These are phyloP conservation scores for Solanum neorickii DNA, from an alignment of 257 asterid genomes.

Conservation along the genomic window DNA sequence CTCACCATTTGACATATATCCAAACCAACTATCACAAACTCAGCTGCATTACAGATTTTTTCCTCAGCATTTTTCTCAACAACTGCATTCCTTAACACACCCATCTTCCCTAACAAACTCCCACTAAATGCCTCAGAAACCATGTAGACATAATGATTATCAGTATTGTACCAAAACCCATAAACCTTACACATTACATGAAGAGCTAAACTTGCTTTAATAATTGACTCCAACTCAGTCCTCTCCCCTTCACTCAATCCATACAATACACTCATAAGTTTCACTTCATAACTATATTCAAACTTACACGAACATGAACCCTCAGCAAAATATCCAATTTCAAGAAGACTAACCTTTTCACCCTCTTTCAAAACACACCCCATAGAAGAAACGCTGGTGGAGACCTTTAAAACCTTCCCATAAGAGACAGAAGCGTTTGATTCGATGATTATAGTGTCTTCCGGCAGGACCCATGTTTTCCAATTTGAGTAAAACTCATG, in stretches of 20 bases:
- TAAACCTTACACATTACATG: conserved; percentile 40
- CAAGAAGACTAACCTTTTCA: conserved; percentile 40
- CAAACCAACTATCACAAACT: conserved; percentile 39
- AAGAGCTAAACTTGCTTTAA: conserved; percentile 26
- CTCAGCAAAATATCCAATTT: conserved; percentile 29
- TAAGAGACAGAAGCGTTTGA: not conserved
- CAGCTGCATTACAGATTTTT: conserved; percentile 13
- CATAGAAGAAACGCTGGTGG: not conserved
- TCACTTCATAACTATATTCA: conserved; percentile 45
- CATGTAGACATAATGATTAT: conserved; percentile 39
- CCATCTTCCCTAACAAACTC: conserved; percentile 9
- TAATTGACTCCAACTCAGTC: conserved; percentile 20
- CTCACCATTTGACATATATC: conserved; percentile 54
- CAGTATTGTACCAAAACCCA: conserved; percentile 69
- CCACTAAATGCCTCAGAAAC: conserved; percentile 38
- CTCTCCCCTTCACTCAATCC: conserved; percentile 37
- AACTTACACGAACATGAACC: not conserved
- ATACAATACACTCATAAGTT: conserved; percentile 35
- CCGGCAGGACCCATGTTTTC: conserved; percentile 63
- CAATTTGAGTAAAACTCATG: conserved; percentile 47
- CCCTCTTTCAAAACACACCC: conserved; percentile 36
- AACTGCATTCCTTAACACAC: conserved; percentile 1
- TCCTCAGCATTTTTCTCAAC: conserved; percentile 11
- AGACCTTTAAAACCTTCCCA: conserved; percentile 15
- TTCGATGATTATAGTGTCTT: conserved; percentile 29